Conservation (phyloP, 2,329 filamentous ascomycete species). For the Colletotrichum karsti region DNA sequence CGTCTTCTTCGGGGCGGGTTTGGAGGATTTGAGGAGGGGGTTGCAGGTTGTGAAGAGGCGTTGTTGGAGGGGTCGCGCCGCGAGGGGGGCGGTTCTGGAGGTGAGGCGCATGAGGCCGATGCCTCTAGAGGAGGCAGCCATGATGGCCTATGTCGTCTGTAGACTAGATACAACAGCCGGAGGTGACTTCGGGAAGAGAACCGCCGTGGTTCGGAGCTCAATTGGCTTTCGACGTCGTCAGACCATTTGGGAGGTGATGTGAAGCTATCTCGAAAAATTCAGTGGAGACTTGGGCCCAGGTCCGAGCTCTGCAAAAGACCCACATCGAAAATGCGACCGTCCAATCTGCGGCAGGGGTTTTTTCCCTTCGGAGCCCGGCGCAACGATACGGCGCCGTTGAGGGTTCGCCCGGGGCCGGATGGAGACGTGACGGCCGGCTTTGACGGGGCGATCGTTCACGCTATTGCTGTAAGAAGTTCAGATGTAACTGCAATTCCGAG, state of each 20-base stretch:
- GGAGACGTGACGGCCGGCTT: too few relatives aligned
- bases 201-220: neutral
- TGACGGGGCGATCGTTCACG: too few relatives aligned
- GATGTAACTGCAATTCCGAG: too few relatives aligned
- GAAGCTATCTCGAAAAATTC: constrained; percentile 32
- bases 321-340: neutral
- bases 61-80: neutral
- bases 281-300: constrained; percentile 6
- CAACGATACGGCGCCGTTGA: constrained; percentile 13
- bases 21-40: neutral
- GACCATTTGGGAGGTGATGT: constrained; percentile 5
- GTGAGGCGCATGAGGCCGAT: constrained; percentile 20
- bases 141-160: neutral
- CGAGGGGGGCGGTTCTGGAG: constrained; percentile 13
- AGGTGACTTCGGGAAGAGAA: too few relatives aligned
- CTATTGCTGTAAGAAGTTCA: too few relatives aligned
- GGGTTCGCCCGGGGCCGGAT: too few relatives aligned
- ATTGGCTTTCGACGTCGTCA: constrained; percentile 8
- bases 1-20: neutral
- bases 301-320: neutral
- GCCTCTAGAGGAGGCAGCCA: constrained; percentile 23
- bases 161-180: neutral
- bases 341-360: constrained; percentile 6
- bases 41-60: constrained; percentile 14
- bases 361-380: constrained; percentile 13